A percentile compares a stretch with the other conserved stretches of the same genome.
phyloP scores from a whole-genome alignment of 2,329 filamentous ascomycete species.

The Diaporthe batatas region DNA sequence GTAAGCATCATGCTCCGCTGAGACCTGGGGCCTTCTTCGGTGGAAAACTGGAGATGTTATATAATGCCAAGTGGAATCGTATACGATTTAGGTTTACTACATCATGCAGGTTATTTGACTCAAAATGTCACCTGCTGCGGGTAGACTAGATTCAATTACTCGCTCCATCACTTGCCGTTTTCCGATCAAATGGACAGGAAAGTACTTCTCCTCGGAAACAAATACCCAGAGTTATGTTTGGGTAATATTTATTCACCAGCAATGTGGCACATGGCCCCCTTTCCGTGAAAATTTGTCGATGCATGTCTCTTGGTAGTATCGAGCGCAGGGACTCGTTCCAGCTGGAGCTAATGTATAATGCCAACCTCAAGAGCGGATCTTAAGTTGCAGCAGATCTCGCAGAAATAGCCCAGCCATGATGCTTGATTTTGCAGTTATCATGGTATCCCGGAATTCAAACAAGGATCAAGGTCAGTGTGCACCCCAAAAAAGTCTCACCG shows the following conservation, averaged over 20 bases:
- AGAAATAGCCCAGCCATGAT: neutral
- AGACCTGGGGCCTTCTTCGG: neutral
- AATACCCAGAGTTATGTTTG: neutral
- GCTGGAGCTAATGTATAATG: conserved; percentile 23
- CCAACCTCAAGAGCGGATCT: conserved; percentile 14
- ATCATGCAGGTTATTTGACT: neutral
- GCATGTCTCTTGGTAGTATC: neutral
- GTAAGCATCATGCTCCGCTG: neutral
- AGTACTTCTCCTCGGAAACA: neutral
- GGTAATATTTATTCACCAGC: neutral
- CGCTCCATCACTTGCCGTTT: neutral
- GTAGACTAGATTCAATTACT: neutral
- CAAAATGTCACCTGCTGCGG: neutral
- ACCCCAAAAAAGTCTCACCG: neutral
- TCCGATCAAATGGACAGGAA: conserved; percentile 2
- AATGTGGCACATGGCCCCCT: neutral
- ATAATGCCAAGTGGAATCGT: neutral
- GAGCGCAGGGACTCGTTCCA: neutral
- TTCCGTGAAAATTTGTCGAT: neutral
- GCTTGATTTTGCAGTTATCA: neutral
- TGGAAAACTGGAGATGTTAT: neutral
- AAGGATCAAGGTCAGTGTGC: neutral
- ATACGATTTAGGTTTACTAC: neutral
- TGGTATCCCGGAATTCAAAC: neutral
- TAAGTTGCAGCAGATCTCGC: neutral